Percentiles rank a stretch among this genome's conserved stretches.
Conservation (phyloP, 2,329 filamentous ascomycete genomes). For the Colletotrichum tanaceti region DNA sequence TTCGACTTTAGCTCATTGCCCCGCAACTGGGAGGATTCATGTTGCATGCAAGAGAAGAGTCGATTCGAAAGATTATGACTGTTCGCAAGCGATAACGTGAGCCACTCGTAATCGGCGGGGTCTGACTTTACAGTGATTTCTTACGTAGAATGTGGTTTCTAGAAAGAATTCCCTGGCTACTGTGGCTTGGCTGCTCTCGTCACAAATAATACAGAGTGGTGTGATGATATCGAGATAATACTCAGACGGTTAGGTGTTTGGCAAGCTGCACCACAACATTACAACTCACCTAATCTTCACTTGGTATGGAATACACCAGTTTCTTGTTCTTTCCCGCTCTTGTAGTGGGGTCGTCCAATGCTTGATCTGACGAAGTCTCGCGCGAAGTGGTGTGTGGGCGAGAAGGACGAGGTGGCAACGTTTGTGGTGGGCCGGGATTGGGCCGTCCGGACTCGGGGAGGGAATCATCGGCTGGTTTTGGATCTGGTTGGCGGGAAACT, state of each 20-base stretch:
- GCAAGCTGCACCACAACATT: neutral
- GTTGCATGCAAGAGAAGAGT: neutral
- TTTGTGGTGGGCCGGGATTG: neutral
- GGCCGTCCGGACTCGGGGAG: neutral
- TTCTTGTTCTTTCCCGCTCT: neutral
- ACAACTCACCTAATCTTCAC: neutral
- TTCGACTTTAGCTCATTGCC: slow-evolving; percentile 25
- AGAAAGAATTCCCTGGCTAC: neutral
- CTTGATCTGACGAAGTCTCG: neutral
- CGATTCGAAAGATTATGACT: neutral
- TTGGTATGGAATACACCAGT: neutral
- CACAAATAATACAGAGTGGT: neutral
- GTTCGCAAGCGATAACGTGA: neutral
- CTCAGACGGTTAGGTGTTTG: neutral
- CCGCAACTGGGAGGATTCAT: slow-evolving; percentile 24
- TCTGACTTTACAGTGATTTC: too few relatives aligned
- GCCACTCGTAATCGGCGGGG: too few relatives aligned
- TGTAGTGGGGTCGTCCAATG: neutral
- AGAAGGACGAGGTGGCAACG: too few relatives aligned
- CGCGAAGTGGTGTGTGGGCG: neutral
- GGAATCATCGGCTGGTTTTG: neutral
- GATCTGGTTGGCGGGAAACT: neutral
- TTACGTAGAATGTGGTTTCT: too few relatives aligned
- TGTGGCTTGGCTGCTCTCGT: too few relatives aligned
- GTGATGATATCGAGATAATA: neutral